Base-by-base conservation (phyloP, 345 rosid species). In the Abelmoschus esculentus region DNA sequence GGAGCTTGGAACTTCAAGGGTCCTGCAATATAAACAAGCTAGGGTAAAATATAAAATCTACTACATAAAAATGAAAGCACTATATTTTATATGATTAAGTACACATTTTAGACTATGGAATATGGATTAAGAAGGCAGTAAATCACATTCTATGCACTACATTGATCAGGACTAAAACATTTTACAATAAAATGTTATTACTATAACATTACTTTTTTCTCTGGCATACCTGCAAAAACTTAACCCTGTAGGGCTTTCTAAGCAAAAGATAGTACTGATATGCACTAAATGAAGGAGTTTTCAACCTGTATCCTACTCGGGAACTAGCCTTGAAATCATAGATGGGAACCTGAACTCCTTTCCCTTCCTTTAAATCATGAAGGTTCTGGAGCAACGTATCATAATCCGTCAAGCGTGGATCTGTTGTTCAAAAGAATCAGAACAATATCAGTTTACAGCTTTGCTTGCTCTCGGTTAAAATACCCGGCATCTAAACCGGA, bases 291-390 rank as follows among this genome's bases (percentile, higher is more conserved):
- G 54, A 58, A 79, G 69, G 61, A 40, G 50, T 62, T 53, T 47
- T 63, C 66, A 81, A 95, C 99, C 98, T 95, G 87, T 87, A 88
- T 82, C 99, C 99, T 53, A 75, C 74, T 42, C 98, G 90, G 29
- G 97, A 83, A 80, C 99, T 95, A 80, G 91, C 81, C 81, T 89
- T 92, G 80, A 95, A 95, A 81, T 95, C 99, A 77, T 95, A 95
- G 62, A 95, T 84, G 66, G 99, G 99, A 72, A 92, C 93, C 79
- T 92, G 82, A 13, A 77, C 86, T 61, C 84, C 76, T 80, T 86
- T 95, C 68, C 97, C 98, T 26, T 75, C 89, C 83, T 85, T 92
- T 44, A 95, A 82, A 77, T 92, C 97, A 56, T 80, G 79, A 52
- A 95, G 79, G 83, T 92, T 86, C 87, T 86, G 71, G 47, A 95